Conservation (phyloP, 2,329 filamentous ascomycete genomes). For the Colletotrichum sojae region DNA sequence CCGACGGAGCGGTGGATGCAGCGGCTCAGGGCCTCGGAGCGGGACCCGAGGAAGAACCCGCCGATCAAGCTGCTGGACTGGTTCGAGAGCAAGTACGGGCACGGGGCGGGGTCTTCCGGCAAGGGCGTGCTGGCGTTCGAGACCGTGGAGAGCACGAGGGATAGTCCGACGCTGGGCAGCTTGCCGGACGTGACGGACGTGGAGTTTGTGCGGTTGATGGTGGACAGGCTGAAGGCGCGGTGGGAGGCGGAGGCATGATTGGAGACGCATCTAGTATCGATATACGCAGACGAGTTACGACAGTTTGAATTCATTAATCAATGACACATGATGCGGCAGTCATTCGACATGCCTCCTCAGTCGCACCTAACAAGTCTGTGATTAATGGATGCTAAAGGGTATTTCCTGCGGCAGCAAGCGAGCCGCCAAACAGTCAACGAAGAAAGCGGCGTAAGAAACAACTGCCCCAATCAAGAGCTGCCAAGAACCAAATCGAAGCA, state of each 20-base stretch:
- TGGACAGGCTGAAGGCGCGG: neutral
- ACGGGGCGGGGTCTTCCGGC: neutral
- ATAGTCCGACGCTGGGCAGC: slow-evolving; percentile 6
- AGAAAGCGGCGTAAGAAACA: too few relatives aligned
- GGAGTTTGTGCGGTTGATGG: slow-evolving; percentile 6
- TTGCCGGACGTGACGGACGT: slow-evolving; percentile 7
- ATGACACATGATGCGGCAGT: too few relatives aligned
- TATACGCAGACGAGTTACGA: too few relatives aligned
- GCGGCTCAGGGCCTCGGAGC: slow-evolving; percentile 53
- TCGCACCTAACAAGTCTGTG: too few relatives aligned
- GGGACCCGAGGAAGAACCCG: slow-evolving; percentile 66
- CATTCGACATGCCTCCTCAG: too few relatives aligned
- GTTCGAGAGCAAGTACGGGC: slow-evolving; percentile 50
- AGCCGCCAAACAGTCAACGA: too few relatives aligned
- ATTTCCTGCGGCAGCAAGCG: too few relatives aligned
- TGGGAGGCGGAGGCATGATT: slow-evolving; percentile 7
- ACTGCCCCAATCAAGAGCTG: too few relatives aligned
- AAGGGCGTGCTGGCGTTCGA: slow-evolving; percentile 3
- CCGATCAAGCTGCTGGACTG: slow-evolving; percentile 67
- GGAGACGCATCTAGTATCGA: too few relatives aligned
- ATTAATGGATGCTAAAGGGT: too few relatives aligned
- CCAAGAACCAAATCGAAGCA: too few relatives aligned
- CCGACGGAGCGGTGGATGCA: slow-evolving; percentile 2
- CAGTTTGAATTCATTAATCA: too few relatives aligned
- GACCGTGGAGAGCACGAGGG: slow-evolving; percentile 16